Evolutionary conservation across 352 stramenopile species (phyloP), one percentile per base, ranked within the genome.

Genomic region (Phytopythium aichiense): DNA sequence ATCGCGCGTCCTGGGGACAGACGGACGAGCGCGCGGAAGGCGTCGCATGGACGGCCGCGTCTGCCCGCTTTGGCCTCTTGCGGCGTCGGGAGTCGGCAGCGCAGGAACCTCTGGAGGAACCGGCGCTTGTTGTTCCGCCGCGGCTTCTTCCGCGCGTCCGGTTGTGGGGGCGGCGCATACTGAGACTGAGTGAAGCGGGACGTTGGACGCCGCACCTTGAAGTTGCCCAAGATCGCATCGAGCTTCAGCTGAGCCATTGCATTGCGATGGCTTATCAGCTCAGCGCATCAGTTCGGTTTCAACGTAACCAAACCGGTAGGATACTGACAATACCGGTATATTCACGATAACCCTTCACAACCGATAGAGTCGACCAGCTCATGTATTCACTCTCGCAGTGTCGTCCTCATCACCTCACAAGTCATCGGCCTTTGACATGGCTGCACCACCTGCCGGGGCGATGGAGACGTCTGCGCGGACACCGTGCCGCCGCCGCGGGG

Each of bases 41-140:
- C 28, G 28, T 30, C 28, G 38, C 38, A 20, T n/a, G 40, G 15
- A 15, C 15, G 40, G 40, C 40, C 5, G 15, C 16, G 16, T 46
- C 40, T 46, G 40, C 40, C 40, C 40, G 11, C 40, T 20, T 2
- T 2, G 5, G 15, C 2, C 6, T 45, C 38, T 45, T 6, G 38
- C 38, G 7, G 38, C 12, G 31, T 37, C 33, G 7, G 33, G 33
- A 2, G 33, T 2, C 33, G 33, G 28, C 28, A 30, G 28, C 28
- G 28, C 28, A 2, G 33, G 33, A 38, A 9, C 2, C 33, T 2
- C 2, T 12, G 33, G 33, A 38, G 1, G 33, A 9, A 5, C 2
- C 33, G 33, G 38, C 38, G 38, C 38, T 45, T 48, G 42, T 48
- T 48, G 42, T 48, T 48, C 42, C 42, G 42, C n/a, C 42, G 42